Evolutionary conservation across 2,329 filamentous ascomycete genomes (phyloP).

Genomic region (Monilinia aucupariae): DNA sequence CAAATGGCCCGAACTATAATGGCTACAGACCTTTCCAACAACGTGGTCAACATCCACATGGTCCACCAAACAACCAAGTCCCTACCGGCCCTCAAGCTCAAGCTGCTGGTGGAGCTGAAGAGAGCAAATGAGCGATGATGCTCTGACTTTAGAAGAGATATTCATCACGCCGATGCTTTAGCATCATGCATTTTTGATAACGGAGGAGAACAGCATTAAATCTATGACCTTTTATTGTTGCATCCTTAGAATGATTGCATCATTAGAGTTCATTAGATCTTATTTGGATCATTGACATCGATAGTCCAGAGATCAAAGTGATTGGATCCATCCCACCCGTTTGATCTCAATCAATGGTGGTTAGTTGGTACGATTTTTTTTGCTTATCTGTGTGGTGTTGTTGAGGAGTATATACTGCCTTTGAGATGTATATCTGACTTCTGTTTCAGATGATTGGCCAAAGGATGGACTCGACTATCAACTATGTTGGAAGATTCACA

Average conservation of each 20-base stretch:
- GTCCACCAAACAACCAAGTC: slow-evolving; percentile 37
- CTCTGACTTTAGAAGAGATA: slow-evolving; percentile 19
- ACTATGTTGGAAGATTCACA: slow-evolving; percentile 30
- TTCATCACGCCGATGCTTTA: slow-evolving; percentile 31
- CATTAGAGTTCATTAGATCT: slow-evolving; percentile 27
- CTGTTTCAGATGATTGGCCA: slow-evolving; percentile 27
- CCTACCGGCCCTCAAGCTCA: slow-evolving; percentile 37
- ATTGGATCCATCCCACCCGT: slow-evolving; percentile 18
- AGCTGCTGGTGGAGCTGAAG: slow-evolving; percentile 40
- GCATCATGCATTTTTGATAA: slow-evolving; percentile 31
- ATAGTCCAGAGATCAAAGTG: slow-evolving; percentile 22
- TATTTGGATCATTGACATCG: slow-evolving; percentile 26
- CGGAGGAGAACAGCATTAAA: slow-evolving; percentile 23
- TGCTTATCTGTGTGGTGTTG: slow-evolving; percentile 29
- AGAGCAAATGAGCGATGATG: slow-evolving; percentile 42
- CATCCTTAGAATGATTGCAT: slow-evolving; percentile 32
- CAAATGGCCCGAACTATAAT: slow-evolving; percentile 47
- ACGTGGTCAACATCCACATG: slow-evolving; percentile 38
- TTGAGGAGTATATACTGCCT: slow-evolving; percentile 18
- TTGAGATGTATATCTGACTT: slow-evolving; percentile 29
- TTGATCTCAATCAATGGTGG: slow-evolving; percentile 19
- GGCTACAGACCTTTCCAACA: slow-evolving; percentile 49
- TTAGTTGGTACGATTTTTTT: slow-evolving; percentile 30
- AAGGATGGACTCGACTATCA: slow-evolving; percentile 28
- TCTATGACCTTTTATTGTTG: slow-evolving; percentile 24